A percentile compares a stretch with the other conserved stretches of the same genome.
Conservation (phyloP, 257 asterid genomes). For the Mentha longifolia region DNA sequence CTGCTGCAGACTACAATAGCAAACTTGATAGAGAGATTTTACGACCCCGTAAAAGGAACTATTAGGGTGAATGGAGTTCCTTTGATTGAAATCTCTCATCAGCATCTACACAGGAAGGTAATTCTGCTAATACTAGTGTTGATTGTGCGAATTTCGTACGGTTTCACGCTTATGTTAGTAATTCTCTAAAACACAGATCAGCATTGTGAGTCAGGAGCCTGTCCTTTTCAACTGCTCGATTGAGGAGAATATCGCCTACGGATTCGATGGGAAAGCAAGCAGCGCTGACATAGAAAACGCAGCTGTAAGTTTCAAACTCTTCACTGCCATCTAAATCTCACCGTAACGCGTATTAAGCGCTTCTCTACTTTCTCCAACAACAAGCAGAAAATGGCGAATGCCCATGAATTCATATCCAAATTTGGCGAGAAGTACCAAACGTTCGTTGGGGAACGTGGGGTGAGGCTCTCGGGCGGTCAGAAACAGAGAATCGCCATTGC, state of each 20-base stretch:
- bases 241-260: constrained; percentile 85
- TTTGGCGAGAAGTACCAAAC: constrained; percentile 76
- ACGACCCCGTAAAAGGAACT: constrained; percentile 73
- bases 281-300: constrained; percentile 67
- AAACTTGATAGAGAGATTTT: constrained; percentile 86
- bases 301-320: constrained; percentile 55
- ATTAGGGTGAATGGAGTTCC: constrained; percentile 76
- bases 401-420: constrained; percentile 69
- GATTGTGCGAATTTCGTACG: background rate
- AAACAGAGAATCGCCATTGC: constrained; percentile 90
- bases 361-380: constrained; percentile 14
- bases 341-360: constrained; percentile 4
- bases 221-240: constrained; percentile 87
- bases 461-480: constrained; percentile 90
- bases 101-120: constrained; percentile 84
- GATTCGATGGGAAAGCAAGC: constrained; percentile 77
- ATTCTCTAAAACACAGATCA: constrained; percentile 52
- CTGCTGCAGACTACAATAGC: constrained; percentile 83
- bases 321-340: background rate
- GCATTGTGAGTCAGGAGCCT: constrained; percentile 93
- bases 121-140: constrained; percentile 2
- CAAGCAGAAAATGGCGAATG: constrained; percentile 85
- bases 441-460: constrained; percentile 78
- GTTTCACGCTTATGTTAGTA: background rate
- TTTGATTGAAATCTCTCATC: constrained; percentile 70